Base-by-base conservation (phyloP, 2,329 filamentous ascomycete species). In the Fusarium lateritium region DNA sequence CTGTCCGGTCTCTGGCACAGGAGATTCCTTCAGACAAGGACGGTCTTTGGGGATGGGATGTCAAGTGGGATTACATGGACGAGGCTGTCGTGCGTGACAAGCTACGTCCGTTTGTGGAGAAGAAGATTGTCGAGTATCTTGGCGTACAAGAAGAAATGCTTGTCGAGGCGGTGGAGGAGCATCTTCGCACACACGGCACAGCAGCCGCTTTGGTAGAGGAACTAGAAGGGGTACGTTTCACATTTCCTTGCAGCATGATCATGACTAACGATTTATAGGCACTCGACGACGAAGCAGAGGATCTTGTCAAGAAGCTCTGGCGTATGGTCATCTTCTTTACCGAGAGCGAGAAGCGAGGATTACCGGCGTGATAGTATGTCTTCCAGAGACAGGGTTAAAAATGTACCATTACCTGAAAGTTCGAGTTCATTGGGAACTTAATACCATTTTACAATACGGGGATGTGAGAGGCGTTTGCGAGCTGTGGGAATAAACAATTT, bases 291-390 rank as follows among this genome's bases (percentile, higher is more conserved):
- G 96, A 98, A 77, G 94, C 94, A 13, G 94, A 98, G 79, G 91
- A 93, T 26, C 83, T 99, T 71, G 94, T 98, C 50, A 97, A 94
- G 88, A 98, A 98, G 83, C 87, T 99, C 36, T 99, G 96, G 96
- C 89, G 95, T 51, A 97, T 98, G 94, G 90, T 98, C 60, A 97
- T 98, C 75, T 98, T 98, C 88, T 98, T 95, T 76, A 96, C 93
- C 7, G 95, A 98, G 80, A 93, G 92, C 76, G 95, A 97, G 86
- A 97, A 96, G 83, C 86, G 94, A 67, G 94, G 94, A 3, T 83
- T 98, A 64, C 92, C 92, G 21, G 88, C 89, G 50, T 93, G 83
- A 75, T 46, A 22, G 13, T 9, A 21, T 44, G 15, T 26, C 36
- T 28, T 9, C 10, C 26, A 10, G 39, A 17, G 10, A 45, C 14